Conservation (phyloP, 2,329 filamentous ascomycete species). For the Setomelanomma holmii region DNA sequence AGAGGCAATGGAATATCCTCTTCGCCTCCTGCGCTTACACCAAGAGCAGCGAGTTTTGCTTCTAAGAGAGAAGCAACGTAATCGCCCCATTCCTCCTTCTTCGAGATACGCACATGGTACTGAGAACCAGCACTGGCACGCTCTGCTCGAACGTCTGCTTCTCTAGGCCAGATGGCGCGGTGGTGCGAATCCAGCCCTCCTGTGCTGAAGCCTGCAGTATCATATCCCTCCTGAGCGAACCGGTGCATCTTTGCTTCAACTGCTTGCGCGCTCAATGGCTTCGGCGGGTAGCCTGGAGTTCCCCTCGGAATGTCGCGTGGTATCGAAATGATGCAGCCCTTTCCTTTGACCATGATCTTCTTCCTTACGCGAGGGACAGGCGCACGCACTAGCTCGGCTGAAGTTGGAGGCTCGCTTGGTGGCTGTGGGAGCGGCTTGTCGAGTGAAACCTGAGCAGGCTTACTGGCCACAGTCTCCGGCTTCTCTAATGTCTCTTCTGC, state of each 20-base stretch:
- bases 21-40: constrained; percentile 81
- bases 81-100: constrained; percentile 74
- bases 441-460: not conserved
- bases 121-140: constrained; percentile 54
- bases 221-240: constrained; percentile 75
- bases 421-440: constrained; percentile 11
- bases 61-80: constrained; percentile 87
- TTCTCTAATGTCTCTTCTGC: constrained; percentile 27
- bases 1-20: constrained; percentile 66
- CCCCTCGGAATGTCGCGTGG: constrained; percentile 51
- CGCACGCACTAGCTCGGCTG: constrained; percentile 22
- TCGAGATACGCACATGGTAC: constrained; percentile 72
- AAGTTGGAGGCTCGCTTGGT: constrained; percentile 22
- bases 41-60: constrained; percentile 89
- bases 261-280: constrained; percentile 58
- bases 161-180: constrained; percentile 70
- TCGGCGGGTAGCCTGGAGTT: constrained; percentile 51
- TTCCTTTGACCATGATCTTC: constrained; percentile 55
- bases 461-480: constrained; percentile 8
- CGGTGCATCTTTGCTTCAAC: constrained; percentile 68
- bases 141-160: constrained; percentile 65
- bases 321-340: constrained; percentile 55
- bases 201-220: constrained; percentile 69
- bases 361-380: constrained; percentile 51
- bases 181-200: constrained; percentile 60